Base-by-base conservation (phyloP, 805 yeast species). In the Saccharomyces mikatae region DNA sequence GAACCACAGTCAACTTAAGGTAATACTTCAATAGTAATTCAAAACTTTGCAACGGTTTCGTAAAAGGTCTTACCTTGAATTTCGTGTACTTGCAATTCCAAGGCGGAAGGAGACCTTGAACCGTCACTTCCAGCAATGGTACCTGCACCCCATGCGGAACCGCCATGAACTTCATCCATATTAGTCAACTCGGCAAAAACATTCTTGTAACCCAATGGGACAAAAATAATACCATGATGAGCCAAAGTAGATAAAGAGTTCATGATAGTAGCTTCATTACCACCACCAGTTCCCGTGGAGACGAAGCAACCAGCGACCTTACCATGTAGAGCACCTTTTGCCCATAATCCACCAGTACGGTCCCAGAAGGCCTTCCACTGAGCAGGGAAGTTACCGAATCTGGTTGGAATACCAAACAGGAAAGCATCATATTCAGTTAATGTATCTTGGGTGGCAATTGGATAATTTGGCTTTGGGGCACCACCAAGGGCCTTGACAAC, bases 91-190 rank as follows among this genome's bases (percentile, higher is more conserved):
- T 77, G 76, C 71, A 80, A 74, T 75, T 88, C 96, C 59, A 81
- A 71, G 51, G 74, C 80, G 54, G 82, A 67, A 48, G 90, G 86
- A 60, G 69, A 71, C 76, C 92, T 83, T 46, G 89, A 79, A 62
- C 95, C 96, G 65, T 85, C 89, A 26, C 81, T 74, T 60, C 86
- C 92, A 36, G 96, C 89, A 60, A 79, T 76, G 55, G 87, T 75
- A 66, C 92, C 94, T 47, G 96, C 89, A 72, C 95, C 95, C 86
- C 89, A 89, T 52, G 96, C 80, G 53, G 91, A 81, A 63, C 86
- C 85, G 64, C 95, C 96, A 67, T 85, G 91, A 54, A 79, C 76
- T 73, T 84, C 91, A 22, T 76, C 77, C 55, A 85, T 65, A 69
- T 78, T 78, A 50, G 78, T 67, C 62, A 83, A 69, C 56, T 79